Base-by-base conservation (phyloP, 768 basidiomycete genomes). In the Rhizopogon vinicolor region DNA sequence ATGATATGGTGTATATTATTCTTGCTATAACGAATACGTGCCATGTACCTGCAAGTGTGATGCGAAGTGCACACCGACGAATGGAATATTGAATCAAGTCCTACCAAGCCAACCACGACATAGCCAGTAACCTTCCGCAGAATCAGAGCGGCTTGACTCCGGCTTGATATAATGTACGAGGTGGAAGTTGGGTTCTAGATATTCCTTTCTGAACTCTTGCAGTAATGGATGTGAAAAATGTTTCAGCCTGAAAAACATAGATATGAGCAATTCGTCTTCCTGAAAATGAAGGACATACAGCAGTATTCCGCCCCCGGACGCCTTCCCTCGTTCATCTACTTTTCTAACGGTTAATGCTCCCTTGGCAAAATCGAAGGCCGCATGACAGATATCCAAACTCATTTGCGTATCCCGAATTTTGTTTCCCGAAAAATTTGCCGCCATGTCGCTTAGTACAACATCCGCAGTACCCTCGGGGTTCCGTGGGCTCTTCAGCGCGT, bases 391-490 rank as follows among this genome's bases (percentile, higher is more conserved):
- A 39, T 86, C 79, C 33, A 95, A 75, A 55, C 86, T 86, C 9
- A 77, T 68, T 62, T 86, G 78, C 1, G 80, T 78, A 69, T 98
- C 95, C 49, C 77, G 76, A 0, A 72, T 68, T 16, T 76, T 68
- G 57, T 88, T 85, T 5, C 96, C 95, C 2, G 87, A 81, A 56
- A 84, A 76, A 67, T 94, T 93, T 18, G 85, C 84, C 16, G 93
- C 91, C 88, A 98, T 94, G 65, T 97, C 95, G 7, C 87, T 91
- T 4, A 97, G 76, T 25, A 97, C 81, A 16, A 95, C 74, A 66
- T 98, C 93, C 7, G 84, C 87, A 68, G 78, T 80, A 18, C 72
- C 69, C 16, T 68, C 64, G 3, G 65, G 64, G 53, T 74, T 73
- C 22, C 58, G 59, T 25, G 67, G 52, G 39, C 53, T 60, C 33